Percentiles rank a stretch among this genome's conserved stretches.
These are phyloP conservation scores for Pleurotus giganteus DNA, from an alignment of 768 basidiomycete genomes.

Conservation along the genomic window DNA sequence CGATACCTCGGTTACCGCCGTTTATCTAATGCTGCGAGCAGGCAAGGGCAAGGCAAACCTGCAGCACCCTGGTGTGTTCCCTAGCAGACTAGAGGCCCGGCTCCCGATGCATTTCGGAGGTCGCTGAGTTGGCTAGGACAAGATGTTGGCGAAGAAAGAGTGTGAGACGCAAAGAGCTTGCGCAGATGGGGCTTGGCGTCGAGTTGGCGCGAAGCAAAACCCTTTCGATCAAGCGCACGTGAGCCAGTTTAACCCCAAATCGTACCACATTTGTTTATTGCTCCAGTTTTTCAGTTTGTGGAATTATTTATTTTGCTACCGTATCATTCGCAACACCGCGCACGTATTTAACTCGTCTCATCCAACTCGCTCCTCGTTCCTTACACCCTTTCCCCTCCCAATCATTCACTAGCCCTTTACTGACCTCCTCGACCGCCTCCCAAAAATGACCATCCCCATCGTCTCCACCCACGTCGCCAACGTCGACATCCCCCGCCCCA, in stretches of 20 bases:
- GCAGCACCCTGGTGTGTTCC: too few relatives aligned
- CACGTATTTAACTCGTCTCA: conserved; percentile 15
- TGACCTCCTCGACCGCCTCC: conserved; percentile 13
- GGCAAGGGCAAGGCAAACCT: too few relatives aligned
- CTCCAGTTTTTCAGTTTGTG: conserved; percentile 11
- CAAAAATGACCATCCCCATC: conserved; percentile 40
- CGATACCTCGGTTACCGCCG: too few relatives aligned
- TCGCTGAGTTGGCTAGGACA: too few relatives aligned
- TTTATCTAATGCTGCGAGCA: too few relatives aligned
- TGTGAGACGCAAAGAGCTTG: too few relatives aligned
- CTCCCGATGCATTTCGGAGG: too few relatives aligned
- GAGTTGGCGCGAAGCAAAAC: not conserved
- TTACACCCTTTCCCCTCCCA: conserved; percentile 7
- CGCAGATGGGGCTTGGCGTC: too few relatives aligned
- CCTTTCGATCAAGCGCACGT: not conserved
- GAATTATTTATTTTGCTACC: conserved; percentile 6
- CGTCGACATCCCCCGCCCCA: conserved; percentile 60
- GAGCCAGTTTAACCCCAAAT: conserved; percentile 8
- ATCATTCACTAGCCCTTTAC: conserved; percentile 13
- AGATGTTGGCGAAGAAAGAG: too few relatives aligned
- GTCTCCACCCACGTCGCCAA: conserved; percentile 27
- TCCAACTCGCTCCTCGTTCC: not conserved
- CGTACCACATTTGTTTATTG: conserved; percentile 15
- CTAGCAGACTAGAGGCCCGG: too few relatives aligned
- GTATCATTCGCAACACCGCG: not conserved